Conservation (phyloP, 129 eudicot genomes). For the Tagetes patula region DNA sequence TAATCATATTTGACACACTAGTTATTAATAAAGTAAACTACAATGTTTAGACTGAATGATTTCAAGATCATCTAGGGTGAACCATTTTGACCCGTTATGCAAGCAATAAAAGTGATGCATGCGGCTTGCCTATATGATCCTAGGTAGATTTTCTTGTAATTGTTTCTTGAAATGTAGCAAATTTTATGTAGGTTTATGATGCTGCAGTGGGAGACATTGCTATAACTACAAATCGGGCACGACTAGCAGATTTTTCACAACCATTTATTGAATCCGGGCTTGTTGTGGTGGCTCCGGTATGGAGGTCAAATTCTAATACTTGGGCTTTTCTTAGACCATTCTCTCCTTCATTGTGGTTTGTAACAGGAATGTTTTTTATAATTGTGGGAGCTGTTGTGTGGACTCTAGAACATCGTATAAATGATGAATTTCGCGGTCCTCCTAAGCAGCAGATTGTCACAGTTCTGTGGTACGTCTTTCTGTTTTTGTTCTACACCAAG, state of each 20-base stretch:
- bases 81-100: background rate
- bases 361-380: slow-evolving; percentile 51
- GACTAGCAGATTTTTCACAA: slow-evolving; percentile 58
- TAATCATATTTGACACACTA: background rate
- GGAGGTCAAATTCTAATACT: slow-evolving; percentile 38
- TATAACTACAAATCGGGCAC: slow-evolving; percentile 54
- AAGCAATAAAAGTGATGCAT: background rate
- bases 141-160: slow-evolving; percentile 5
- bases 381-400: slow-evolving; percentile 58
- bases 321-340: slow-evolving; percentile 65
- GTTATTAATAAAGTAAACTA: background rate
- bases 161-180: slow-evolving; percentile 1
- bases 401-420: slow-evolving; percentile 69
- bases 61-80: background rate
- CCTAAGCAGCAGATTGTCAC: slow-evolving; percentile 60
- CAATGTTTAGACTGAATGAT: background rate
- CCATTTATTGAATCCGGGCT: slow-evolving; percentile 70
- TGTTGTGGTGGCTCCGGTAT: slow-evolving; percentile 62
- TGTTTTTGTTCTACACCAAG: background rate
- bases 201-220: slow-evolving; percentile 62
- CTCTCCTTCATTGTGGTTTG: slow-evolving; percentile 56
- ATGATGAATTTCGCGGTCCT: slow-evolving; percentile 77
- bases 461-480: slow-evolving; percentile 47
- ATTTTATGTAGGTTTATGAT: slow-evolving; percentile 46
- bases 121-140: slow-evolving; percentile 13